Base-by-base conservation (phyloP, 2,329 filamentous ascomycete genomes). In the Huntiella abstrusa region DNA sequence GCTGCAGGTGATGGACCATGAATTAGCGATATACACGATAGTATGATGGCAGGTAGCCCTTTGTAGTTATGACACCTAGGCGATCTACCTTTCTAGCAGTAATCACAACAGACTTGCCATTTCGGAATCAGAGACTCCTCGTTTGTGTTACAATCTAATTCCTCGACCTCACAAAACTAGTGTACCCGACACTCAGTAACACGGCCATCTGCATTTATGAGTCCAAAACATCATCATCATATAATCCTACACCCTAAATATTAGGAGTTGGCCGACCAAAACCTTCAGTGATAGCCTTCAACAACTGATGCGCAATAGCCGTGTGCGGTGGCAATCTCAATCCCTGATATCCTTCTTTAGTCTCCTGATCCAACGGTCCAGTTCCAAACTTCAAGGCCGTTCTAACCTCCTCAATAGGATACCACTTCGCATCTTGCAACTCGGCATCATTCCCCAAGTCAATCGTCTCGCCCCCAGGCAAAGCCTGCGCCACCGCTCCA, bases 281-380 rank as follows among this genome's bases (percentile, higher is more conserved):
- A 0, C 85, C 85, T 43, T 77, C 75, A 1, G 80, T 73, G 11
- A 94, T 85, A 1, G 86, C 84, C 45, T 68, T 70, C 54, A 98
- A 77, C 57, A 96, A 63, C 59, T 87, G 82, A 60, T 96, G 83
- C 12, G 91, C 91, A 69, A 98, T 96, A 1, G 91, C 88, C 33
- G 86, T 93, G 49, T 70, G 65, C 2, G 86, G 85, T 40, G 91
- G 91, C 57, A 98, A 61, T 47, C 84, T 73, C 64, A 98, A 60
- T 3, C 70, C 74, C 0, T 85, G 86, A 58, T 77, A 80, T 57
- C 70, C 79, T 36, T 71, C 64, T 0, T 75, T 72, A 1, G 79
- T 64, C 1, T 66, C 59, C 37, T 81, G 79, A 11, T 76, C 81
- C 49, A 94, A 57, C 2, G 70, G 70, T 59, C 75, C 80, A 1